Evolutionary conservation across 2,329 filamentous ascomycete species (phyloP), one percentile per base, ranked within the genome.

Genomic region (Ophiosphaerella korrae): DNA sequence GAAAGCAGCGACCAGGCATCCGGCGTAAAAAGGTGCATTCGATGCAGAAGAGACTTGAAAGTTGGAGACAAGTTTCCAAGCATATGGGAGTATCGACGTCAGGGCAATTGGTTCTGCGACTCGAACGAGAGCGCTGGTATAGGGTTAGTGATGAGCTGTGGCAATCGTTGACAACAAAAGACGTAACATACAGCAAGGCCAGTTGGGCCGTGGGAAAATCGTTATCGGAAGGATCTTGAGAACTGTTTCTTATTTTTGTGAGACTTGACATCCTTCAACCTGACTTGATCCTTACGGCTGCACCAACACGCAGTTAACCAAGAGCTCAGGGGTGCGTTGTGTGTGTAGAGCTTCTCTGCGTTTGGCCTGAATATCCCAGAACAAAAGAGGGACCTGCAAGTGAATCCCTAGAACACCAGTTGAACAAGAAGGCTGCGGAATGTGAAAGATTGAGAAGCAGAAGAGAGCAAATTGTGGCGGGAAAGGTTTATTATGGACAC

Each of bases 21-120:
- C 93, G 35, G 92, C 89, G 71, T 94, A 96, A 78, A 96, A 93
- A 2, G 92, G 93, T 42, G 92, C 74, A 55, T 74, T 72, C 6
- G 67, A 57, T 44, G 72, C 63, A 43, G 68, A 62, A 38, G 66
- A 66, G 52, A 74, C 62, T 41, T 74, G 49, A 53, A 66, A 76
- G 48, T 73, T 63, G 18, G 68, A 62, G 43, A 73, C 71, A 12
- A 75, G 66, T 48, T 73, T 74, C 69, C 73, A 75, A 16, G 74
- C 73, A 52, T 96, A 97, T 12, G 92, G 92, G 61, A 95, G 95
- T 76, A 96, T 95, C 69, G 90, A 95, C 2, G 92, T 96, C 62
- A 97, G 83, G 42, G 92, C 92, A 66, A 97, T 93, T 16, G 92
- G 92, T 75, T 97, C 92, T 42, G 92, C 90, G 56, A 97, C 84